Base-by-base conservation (phyloP, 108 stramenopile species). In the Cyclotella kingstonii region DNA sequence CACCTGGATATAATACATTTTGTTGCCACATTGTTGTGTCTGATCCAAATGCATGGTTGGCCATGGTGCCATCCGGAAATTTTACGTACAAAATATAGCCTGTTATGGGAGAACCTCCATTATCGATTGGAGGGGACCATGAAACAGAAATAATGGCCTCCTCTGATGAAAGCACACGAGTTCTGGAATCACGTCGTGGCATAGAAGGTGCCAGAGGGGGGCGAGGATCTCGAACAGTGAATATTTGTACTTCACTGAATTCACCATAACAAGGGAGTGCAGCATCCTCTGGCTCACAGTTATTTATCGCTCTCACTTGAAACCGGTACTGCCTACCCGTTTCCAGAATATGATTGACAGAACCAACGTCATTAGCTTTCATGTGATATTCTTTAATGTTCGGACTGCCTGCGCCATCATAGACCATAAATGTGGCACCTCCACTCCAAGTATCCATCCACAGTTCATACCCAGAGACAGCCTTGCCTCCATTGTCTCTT, bases 401-500 rank as follows among this genome's bases (percentile, higher is more conserved):
- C 6, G 79, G 81, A 34, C 69, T 68, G 23, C 79, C 88, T 0
- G 80, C 68, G 22, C 92, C 92, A 58, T 94, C 90, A 61, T 86
- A 91, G 15, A 89, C 81, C 66, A 90, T 53, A 12, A 68, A 40
- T n/a, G 70, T 61, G 18, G 49, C 67, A 7, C 86, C 87, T 6
- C 86, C 90, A 35, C 73, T 89, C 87, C 89, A 93, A 21, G 84
- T 77, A 54, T 90, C 91, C 79, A 95, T 84, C 81, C 76, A 87
- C 29, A 95, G 78, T 62, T 89, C 81, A 62, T 89, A 95, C 33
- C 93, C 91, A 11, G 81, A 84, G 12, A 92, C 75, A 26, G 64
- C 44, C 14, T 77, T 75, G 22, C 93, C 93, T 43, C 93, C 93
- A 54, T 89, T 89, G 5, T 53, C 56, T 15, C 46, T 79, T 7